A percentile compares a stretch with the other conserved stretches of the same genome.
Evolutionary conservation across 805 yeast species (phyloP).

Genomic region (Spathaspora arborariae): DNA sequence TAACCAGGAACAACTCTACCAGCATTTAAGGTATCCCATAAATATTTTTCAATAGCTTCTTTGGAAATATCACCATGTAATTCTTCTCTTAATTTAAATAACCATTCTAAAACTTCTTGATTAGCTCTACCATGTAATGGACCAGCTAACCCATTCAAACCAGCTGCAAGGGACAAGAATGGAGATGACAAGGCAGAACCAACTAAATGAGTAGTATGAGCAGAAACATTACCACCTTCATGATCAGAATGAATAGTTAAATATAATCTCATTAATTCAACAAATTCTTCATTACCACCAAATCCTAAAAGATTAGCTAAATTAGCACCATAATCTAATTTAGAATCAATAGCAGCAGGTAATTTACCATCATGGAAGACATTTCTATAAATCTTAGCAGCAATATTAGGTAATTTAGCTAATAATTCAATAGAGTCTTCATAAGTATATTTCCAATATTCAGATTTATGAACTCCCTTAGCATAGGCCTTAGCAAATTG

Average conservation of each 20-base stretch:
- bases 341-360: conserved; percentile 46
- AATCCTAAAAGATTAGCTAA: conserved; percentile 63
- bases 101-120: conserved; percentile 78
- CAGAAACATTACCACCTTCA: conserved; percentile 83
- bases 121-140: conserved; percentile 85
- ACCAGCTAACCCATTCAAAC: conserved; percentile 80
- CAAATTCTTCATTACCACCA: conserved; percentile 53
- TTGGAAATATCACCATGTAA: conserved; percentile 58
- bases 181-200: conserved; percentile 81
- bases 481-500: conserved; percentile 71
- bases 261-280: conserved; percentile 68
- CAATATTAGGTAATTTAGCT: conserved; percentile 70
- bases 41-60: conserved; percentile 56
- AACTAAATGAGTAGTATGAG: conserved; percentile 78
- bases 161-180: conserved; percentile 71
- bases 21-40: conserved; percentile 68
- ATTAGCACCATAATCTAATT: conserved; percentile 71
- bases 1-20: conserved; percentile 85
- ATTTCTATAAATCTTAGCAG: conserved; percentile 72
- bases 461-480: conserved; percentile 60
- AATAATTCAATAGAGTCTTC: conserved; percentile 69
- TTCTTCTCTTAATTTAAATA: conserved; percentile 58
- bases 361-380: conserved; percentile 53
- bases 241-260: conserved; percentile 76
- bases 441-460: conserved; percentile 72